These are phyloP conservation scores for Xerocomus spinulosus DNA, from an alignment of 768 basidiomycete species.

Conservation along the genomic window DNA sequence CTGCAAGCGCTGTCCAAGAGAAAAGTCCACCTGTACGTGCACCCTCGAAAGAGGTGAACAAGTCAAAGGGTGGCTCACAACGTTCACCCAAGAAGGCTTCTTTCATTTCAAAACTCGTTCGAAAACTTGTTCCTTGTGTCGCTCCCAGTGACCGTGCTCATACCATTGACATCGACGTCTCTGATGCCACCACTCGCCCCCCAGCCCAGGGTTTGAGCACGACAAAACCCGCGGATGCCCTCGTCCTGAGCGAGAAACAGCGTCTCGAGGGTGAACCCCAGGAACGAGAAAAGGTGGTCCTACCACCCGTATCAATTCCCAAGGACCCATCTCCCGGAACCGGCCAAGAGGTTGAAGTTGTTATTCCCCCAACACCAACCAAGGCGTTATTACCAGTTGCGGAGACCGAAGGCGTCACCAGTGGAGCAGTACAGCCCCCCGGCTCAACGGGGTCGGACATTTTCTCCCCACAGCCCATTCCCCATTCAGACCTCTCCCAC, in stretches of 20 bases:
- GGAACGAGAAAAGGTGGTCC: slow-evolving; percentile 35
- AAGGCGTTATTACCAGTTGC: slow-evolving; percentile 51
- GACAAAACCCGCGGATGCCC: slow-evolving; percentile 19
- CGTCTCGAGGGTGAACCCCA: slow-evolving; percentile 19
- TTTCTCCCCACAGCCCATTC: slow-evolving; percentile 25
- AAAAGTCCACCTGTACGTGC: slow-evolving; percentile 32
- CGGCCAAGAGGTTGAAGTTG: slow-evolving; percentile 33
- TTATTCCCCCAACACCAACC: slow-evolving; percentile 48
- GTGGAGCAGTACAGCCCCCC: slow-evolving; percentile 89
- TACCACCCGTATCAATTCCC: slow-evolving; percentile 17
- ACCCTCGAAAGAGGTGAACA: slow-evolving; percentile 32
- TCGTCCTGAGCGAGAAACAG: slow-evolving; percentile 29
- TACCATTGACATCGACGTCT: slow-evolving; percentile 38
- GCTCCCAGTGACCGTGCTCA: slow-evolving; percentile 48
- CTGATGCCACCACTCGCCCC: slow-evolving; percentile 16
- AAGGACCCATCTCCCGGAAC: slow-evolving; percentile 17
- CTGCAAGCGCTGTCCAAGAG: slow-evolving; percentile 18
- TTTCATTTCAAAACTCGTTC: slow-evolving; percentile 56
- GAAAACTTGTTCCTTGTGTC: slow-evolving; percentile 62
- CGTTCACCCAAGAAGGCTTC: slow-evolving; percentile 42
- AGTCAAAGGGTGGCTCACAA: slow-evolving; percentile 32
- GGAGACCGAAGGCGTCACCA: slow-evolving; percentile 85
- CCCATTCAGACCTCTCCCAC: slow-evolving; percentile 22
- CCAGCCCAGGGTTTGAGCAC: slow-evolving; percentile 16
- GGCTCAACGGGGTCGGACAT: slow-evolving; percentile 61